Evolutionary conservation across 2,329 filamentous ascomycete species (phyloP).

Genomic region (Calycina marina): DNA sequence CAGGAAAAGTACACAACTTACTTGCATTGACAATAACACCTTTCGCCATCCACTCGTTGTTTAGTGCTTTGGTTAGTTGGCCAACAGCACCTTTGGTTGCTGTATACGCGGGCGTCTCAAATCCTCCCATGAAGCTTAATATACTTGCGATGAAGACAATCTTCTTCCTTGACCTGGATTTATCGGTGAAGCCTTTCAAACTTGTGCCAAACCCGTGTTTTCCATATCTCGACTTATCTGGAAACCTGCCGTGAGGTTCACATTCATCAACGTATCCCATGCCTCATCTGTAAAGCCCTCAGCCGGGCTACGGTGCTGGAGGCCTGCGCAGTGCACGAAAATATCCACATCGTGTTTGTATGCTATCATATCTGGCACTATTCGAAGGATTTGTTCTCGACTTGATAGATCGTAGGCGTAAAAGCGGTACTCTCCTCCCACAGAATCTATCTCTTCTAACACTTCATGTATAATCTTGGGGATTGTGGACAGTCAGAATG

Average conservation of each 20-base stretch:
- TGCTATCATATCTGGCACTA: conserved; percentile 24
- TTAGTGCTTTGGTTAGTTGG: conserved; percentile 60
- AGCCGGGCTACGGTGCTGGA: conserved; percentile 18
- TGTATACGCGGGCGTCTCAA: conserved; percentile 7
- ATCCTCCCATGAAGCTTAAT: conserved; percentile 5
- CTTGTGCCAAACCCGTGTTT: conserved; percentile 7
- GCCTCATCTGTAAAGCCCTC: conserved; percentile 23
- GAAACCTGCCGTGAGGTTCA: conserved; percentile 21
- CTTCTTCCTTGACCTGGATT: conserved; percentile 5
- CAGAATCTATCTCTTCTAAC: conserved; percentile 2
- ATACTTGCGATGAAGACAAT: conserved; percentile 8
- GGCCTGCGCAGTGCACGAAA: conserved; percentile 28
- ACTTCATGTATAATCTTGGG: conserved; percentile 5
- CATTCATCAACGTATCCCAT: conserved; percentile 23
- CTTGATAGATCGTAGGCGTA: conserved; percentile 7
- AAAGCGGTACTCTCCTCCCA: conserved; percentile 2
- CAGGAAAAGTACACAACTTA: too few species aligned
- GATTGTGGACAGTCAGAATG: conserved; percentile 8
- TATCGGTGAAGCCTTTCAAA: background rate
- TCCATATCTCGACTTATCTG: conserved; percentile 7
- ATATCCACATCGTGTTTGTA: conserved; percentile 28
- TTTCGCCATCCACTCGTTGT: conserved; percentile 65
- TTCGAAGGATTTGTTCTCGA: conserved; percentile 3
- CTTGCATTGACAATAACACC: conserved; percentile 72
- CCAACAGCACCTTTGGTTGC: conserved; percentile 16